Conservation (phyloP, 345 rosid genomes). For the Citrus australasica region DNA sequence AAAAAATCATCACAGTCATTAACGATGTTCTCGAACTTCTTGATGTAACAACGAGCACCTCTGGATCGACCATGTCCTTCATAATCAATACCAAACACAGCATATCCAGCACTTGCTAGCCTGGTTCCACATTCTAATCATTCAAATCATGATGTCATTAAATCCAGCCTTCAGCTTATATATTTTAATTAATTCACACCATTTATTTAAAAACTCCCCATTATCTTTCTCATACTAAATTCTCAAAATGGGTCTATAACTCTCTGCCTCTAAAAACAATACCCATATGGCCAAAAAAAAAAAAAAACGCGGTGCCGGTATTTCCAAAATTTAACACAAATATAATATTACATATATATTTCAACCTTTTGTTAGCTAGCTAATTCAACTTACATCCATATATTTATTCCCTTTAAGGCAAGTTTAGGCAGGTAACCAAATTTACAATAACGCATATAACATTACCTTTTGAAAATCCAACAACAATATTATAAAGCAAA, state of each 20-base stretch:
- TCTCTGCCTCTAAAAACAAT: neutral
- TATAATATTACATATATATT: neutral
- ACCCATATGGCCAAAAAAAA: neutral
- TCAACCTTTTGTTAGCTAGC: neutral
- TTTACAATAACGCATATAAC: neutral
- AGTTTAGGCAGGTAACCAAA: neutral
- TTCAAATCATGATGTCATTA: conserved; percentile 11
- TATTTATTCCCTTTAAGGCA: neutral
- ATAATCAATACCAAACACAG: conserved; percentile 87
- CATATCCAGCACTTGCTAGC: conserved; percentile 69
- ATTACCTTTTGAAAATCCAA: neutral
- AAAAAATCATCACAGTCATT: conserved; percentile 74
- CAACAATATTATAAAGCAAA: neutral
- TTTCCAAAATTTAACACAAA: too few relatives aligned
- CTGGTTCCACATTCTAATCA: conserved; percentile 73
- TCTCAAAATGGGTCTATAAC: neutral
- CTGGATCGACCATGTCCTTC: conserved; percentile 88
- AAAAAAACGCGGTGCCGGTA: neutral
- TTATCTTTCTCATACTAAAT: neutral
- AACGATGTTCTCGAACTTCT: conserved; percentile 63
- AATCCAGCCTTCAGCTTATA: neutral
- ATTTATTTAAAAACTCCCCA: neutral
- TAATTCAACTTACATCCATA: neutral
- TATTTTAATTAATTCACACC: neutral
- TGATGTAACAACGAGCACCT: conserved; percentile 92